Conservation (phyloP, 1,139 yeast genomes). For the Chernovozyma aurita region DNA sequence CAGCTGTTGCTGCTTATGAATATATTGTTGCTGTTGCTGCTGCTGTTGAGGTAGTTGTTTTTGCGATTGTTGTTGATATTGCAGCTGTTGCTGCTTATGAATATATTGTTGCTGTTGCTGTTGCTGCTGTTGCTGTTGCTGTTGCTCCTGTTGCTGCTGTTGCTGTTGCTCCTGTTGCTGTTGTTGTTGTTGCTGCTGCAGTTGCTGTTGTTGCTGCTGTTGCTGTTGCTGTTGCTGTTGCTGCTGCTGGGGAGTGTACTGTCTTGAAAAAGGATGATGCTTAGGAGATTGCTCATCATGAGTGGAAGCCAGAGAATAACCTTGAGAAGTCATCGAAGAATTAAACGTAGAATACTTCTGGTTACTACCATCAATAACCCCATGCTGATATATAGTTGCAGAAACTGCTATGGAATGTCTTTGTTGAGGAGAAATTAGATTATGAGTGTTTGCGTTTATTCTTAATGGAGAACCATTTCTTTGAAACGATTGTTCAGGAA, state of each 20-base stretch:
- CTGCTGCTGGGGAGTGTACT: background rate
- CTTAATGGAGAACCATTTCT: background rate
- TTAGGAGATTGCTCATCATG: too few relatives aligned
- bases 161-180: conserved; percentile 2
- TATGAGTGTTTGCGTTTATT: background rate
- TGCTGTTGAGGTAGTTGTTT: background rate
- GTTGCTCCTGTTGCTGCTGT: conserved; percentile 3
- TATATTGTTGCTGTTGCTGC: conserved; percentile 1
- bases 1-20: conserved; percentile 3
- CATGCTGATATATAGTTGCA: conserved; percentile 5
- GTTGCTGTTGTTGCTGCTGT: conserved; percentile 11
- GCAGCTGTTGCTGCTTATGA: conserved; percentile 8
- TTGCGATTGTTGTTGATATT: conserved; percentile 4
- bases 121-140: conserved; percentile 3
- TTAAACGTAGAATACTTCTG: too few relatives aligned
- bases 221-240: conserved; percentile 10
- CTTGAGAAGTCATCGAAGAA: too few relatives aligned
- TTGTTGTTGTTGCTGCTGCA: conserved; percentile 5
- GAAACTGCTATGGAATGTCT: conserved; percentile 15
- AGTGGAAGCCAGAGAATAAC: too few relatives aligned
- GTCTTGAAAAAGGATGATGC: background rate
- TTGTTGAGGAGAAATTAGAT: conserved; percentile 9
- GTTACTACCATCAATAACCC: too few relatives aligned
- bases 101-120: too few relatives aligned
- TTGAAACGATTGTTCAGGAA: conserved; percentile 6